These are phyloP conservation scores for Saccharomycopsis sp. DNA, from an alignment of 805 yeast genomes.

Conservation along the genomic window DNA sequence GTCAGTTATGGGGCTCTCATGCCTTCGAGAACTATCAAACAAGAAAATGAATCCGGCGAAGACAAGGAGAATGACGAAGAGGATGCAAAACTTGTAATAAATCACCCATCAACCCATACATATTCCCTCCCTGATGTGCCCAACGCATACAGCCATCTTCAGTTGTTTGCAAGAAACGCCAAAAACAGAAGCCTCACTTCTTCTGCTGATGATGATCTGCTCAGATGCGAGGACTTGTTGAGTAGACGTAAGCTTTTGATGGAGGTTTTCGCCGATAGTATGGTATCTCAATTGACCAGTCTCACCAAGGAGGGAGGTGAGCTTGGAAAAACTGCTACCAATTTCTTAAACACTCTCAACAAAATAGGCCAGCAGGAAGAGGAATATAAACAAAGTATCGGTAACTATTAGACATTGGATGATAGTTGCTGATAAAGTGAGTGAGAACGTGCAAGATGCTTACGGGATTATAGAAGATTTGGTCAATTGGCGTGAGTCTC, in stretches of 20 bases:
- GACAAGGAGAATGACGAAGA: conserved; percentile 18
- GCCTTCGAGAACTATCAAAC: not conserved
- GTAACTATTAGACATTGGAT: conserved; percentile 5
- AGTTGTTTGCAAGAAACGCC: conserved; percentile 44
- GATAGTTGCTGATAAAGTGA: no score
- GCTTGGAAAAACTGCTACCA: conserved; percentile 45
- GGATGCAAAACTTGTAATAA: conserved; percentile 19
- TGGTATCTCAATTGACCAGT: conserved; percentile 48
- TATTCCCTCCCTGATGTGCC: conserved; percentile 52
- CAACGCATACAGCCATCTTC: conserved; percentile 58
- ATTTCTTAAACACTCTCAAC: not conserved
- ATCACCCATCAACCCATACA: conserved; percentile 43
- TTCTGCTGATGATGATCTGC: conserved; percentile 34
- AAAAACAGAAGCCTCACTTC: conserved; percentile 7
- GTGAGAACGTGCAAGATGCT: no score
- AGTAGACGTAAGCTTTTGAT: conserved; percentile 48
- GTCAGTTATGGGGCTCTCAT: conserved; percentile 17
- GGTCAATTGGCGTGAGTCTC: no score
- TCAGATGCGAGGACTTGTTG: conserved; percentile 53
- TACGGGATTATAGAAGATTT: no score
- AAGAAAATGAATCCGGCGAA: not conserved
- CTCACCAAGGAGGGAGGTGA: conserved; percentile 69
- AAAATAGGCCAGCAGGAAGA: conserved; percentile 11
- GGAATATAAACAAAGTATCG: conserved; percentile 16
- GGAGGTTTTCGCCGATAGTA: conserved; percentile 46